Evolutionary conservation across 2,329 filamentous ascomycete species (phyloP), one percentile per base, ranked within the genome.

Genomic region (Cercospora zeae-maydis): DNA sequence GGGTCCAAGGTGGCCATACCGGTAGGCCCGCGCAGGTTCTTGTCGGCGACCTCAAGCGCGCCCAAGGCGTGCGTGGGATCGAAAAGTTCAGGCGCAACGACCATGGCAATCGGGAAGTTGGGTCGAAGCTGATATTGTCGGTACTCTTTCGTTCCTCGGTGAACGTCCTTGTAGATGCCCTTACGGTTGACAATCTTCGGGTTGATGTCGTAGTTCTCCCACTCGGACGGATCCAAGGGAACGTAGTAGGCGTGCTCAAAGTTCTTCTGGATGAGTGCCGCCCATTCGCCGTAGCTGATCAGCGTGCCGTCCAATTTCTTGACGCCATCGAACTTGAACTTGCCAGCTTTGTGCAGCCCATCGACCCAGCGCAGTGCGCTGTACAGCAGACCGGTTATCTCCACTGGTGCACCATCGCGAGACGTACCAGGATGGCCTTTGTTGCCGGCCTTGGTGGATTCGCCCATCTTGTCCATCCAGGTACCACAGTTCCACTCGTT

Each of bases 391-490:
- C 95, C 96, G 0, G 89, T 96, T 74, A 99, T 98, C 76, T 99
- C 95, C 61, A 99, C 85, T 19, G 95, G 92, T 45, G 95, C 92
- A 31, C 95, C 95, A 75, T 99, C 96, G 71, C 96, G 89, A 52
- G 95, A 95, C n/a, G 95, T 99, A 8, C 93, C 95, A 0, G 95
- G 96, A 19, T 96, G 82, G 55, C 95, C 96, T 79, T 97, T 98
- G 73, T 88, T 96, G 63, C 90, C 89, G 14, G 96, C 95, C 65
- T 88, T 90, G 67, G 90, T 87, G 66, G 92, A 96, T 77, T 99
- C 95, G n/a, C 95, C 95, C 95, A 99, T 99, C 84, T 99, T 99
- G 82, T 99, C 95, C 92, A 97, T 97, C 95, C 95, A 99, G 1
- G 95, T 99, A 58, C 95, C 95, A 71, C 96, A 99, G 77, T 99